Evolutionary conservation across 192 early-diverging fungal species (phyloP).

Genomic region (Linnemannia zychae): DNA sequence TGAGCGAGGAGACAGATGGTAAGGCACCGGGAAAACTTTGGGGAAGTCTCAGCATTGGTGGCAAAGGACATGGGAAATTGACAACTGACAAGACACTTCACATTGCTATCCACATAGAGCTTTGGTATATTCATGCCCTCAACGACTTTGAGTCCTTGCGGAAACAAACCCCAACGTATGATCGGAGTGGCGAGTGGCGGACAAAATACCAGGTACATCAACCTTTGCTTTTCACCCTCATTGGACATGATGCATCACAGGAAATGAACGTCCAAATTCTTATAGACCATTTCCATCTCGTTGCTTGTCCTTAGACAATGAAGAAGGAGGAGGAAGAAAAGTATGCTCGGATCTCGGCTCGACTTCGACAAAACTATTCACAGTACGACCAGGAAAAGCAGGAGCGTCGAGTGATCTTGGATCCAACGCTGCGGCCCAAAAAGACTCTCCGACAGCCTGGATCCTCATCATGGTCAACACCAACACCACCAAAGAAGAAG

Average conservation of each 20-base stretch:
- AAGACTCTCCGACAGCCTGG: neutral
- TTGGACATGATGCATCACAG: neutral
- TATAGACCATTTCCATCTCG: neutral
- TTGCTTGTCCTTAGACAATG: slow-evolving; percentile 24
- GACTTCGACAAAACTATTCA: slow-evolving; percentile 41
- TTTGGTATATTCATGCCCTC: slow-evolving; percentile 41
- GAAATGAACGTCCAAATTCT: neutral
- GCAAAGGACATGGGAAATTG: neutral
- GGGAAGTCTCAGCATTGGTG: neutral
- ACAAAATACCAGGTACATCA: slow-evolving; percentile 36
- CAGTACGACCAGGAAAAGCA: slow-evolving; percentile 40
- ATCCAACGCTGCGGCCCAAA: slow-evolving; percentile 38
- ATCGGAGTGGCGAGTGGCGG: slow-evolving; percentile 46
- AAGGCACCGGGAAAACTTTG: neutral
- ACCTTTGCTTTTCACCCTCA: neutral
- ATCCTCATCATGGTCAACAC: slow-evolving; percentile 5
- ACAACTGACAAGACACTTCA: neutral
- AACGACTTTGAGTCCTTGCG: slow-evolving; percentile 36
- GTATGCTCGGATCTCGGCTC: slow-evolving; percentile 23
- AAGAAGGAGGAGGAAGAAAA: slow-evolving; percentile 39
- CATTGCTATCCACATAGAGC: neutral
- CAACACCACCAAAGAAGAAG: slow-evolving; percentile 38
- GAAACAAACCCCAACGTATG: slow-evolving; percentile 13
- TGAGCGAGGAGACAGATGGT: slow-evolving; percentile 43
- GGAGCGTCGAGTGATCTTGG: slow-evolving; percentile 46